phyloP scores from a whole-genome alignment of 2,329 filamentous ascomycete species.

The Corinectria fuckeliana region DNA sequence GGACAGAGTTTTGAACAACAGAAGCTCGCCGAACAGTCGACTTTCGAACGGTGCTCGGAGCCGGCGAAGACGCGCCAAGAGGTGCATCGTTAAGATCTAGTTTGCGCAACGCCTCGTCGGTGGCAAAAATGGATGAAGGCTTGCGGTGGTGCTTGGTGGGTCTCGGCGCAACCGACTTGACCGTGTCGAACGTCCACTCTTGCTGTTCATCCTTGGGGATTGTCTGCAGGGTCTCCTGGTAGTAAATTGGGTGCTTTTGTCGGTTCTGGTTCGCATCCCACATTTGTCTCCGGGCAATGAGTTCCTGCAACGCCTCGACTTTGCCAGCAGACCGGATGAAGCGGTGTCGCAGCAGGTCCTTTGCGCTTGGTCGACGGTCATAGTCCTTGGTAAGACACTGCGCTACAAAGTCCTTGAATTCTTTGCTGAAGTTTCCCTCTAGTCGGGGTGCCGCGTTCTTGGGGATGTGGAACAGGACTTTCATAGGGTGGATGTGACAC shows the following conservation, averaged over 20 bases:
- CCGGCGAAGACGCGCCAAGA: slow-evolving; percentile 62
- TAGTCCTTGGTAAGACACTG: slow-evolving; percentile 93
- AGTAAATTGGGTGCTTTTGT: slow-evolving; percentile 79
- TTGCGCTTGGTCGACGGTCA: slow-evolving; percentile 81
- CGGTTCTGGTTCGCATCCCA: slow-evolving; percentile 78
- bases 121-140: slow-evolving; percentile 61
- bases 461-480: slow-evolving; percentile 88
- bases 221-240: slow-evolving; percentile 87
- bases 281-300: slow-evolving; percentile 82
- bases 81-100: slow-evolving; percentile 68
- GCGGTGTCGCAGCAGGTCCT: slow-evolving; percentile 84
- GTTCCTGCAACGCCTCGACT: slow-evolving; percentile 84
- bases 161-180: slow-evolving; percentile 71
- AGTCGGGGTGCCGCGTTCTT: slow-evolving; percentile 85
- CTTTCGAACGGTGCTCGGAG: slow-evolving; percentile 63
- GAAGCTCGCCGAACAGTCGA: slow-evolving; percentile 62
- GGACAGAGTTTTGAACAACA: slow-evolving; percentile 43
- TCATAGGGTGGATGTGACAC: slow-evolving; percentile 88
- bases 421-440: slow-evolving; percentile 84
- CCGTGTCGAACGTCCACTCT: slow-evolving; percentile 95
- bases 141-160: slow-evolving; percentile 60
- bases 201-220: slow-evolving; percentile 75
- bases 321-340: slow-evolving; percentile 90
- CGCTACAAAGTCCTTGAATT: slow-evolving; percentile 93
- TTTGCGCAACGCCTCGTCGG: slow-evolving; percentile 66